Percentiles rank a stretch among this genome's conserved stretches.
phyloP scores from a whole-genome alignment of 1,284 basidiomycete genomes.

The Boletellus deceptivus region DNA sequence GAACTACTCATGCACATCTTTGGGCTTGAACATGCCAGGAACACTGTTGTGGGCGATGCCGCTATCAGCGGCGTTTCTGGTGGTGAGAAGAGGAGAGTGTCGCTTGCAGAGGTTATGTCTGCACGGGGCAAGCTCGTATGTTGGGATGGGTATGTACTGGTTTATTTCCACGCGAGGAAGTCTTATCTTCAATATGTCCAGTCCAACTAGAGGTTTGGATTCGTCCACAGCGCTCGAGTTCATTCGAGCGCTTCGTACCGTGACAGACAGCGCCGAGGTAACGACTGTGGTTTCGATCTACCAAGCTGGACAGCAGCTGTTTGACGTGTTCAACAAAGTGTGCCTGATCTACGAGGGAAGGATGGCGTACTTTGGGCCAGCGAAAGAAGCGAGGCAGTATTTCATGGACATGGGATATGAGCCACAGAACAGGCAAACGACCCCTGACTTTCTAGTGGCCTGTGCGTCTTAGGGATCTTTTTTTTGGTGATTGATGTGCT shows the following conservation, averaged over 20 bases:
- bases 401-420: conserved; percentile 70
- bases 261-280: conserved; percentile 50
- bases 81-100: conserved; percentile 74
- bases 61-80: conserved; percentile 75
- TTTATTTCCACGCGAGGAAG: no score
- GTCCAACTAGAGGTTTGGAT: conserved; percentile 70
- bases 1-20: conserved; percentile 65
- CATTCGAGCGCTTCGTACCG: conserved; percentile 54
- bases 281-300: conserved; percentile 67
- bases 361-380: conserved; percentile 70
- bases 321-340: conserved; percentile 65
- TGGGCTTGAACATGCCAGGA: conserved; percentile 59
- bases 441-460: conserved; percentile 59
- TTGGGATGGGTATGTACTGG: conserved; percentile 47
- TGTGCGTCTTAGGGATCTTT: background rate
- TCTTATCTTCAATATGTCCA: conserved; percentile 14
- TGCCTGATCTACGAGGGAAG: conserved; percentile 66
- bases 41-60: conserved; percentile 69
- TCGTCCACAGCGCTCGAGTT: conserved; percentile 68
- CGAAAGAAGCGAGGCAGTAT: conserved; percentile 58
- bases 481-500: conserved; percentile 28
- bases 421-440: conserved; percentile 56
- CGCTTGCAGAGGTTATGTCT: conserved; percentile 51
- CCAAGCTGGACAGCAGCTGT: conserved; percentile 58
- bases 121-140: conserved; percentile 42